Evolutionary conservation across 257 asterid species (phyloP), one percentile per base, ranked within the genome.

Genomic region (Asclepias syriaca): DNA sequence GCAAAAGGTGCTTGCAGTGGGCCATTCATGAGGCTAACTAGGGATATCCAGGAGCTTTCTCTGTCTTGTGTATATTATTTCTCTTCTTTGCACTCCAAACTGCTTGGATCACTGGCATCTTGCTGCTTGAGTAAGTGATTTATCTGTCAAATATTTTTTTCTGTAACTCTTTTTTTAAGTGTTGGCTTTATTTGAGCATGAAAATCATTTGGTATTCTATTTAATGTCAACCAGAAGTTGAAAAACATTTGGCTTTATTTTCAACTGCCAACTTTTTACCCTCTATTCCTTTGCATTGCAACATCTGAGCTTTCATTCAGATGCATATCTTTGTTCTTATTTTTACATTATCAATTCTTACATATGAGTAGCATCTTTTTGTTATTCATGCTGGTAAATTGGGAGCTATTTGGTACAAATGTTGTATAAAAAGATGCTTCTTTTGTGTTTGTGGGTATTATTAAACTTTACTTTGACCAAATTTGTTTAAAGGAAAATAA

Each of bases 71-170:
- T 89, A 72, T 85, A 85, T 82, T 94, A 89, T 78, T 86, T 90
- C 82, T 84, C 97, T 71, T 75, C 61, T 78, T 69, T 91, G 78
- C 89, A 85, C 80, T 53, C 85, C 51, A 63, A 50, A 81, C 80
- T 94, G 73, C 87, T 94, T 78, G 88, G 88, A 76, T 90, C 99
- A 75, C 81, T 94, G 65, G 87, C 81, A 57, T 80, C 86, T 58
- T 91, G 98, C 77, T 94, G 99, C 91, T 81, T 90, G 74, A 80
- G 99, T 94, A 85, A 91, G 98, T 85, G 63, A 59, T 12, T 22
- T 53, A 55, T 43, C 39, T 57, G 45, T n/a, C 59, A 13, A 40
- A 49, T 50, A 48, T 45, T 66, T 7, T 8, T 32, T 32, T 50
- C 53, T 15, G 49, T 53, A 3, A 49, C 57, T 45, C 58, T 1